A percentile compares a stretch with the other conserved stretches of the same genome.
phyloP scores from a whole-genome alignment of 1,139 yeast genomes.

The Candida pseudoviswanathii region DNA sequence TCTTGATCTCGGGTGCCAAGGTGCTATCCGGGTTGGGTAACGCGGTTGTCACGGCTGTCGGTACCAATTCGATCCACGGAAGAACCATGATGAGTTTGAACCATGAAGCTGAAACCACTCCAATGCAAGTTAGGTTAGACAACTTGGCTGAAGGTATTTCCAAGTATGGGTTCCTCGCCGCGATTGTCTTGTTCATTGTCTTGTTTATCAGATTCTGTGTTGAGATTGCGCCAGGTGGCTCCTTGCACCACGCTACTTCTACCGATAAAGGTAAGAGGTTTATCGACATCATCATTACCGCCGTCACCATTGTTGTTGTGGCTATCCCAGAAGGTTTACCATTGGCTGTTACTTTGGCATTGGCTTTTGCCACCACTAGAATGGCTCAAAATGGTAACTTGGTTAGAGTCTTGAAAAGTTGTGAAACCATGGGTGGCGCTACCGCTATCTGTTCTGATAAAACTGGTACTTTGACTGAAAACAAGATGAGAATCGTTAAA shows the following conservation, averaged over 20 bases:
- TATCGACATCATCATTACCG: slow-evolving; percentile 82
- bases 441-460: slow-evolving; percentile 97
- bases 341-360: slow-evolving; percentile 90
- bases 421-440: slow-evolving; percentile 99
- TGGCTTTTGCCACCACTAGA: slow-evolving; percentile 96
- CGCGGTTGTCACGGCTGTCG: slow-evolving; percentile 89
- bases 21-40: slow-evolving; percentile 84
- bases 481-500: slow-evolving; percentile 84
- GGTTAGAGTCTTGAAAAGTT: slow-evolving; percentile 89
- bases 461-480: slow-evolving; percentile 95
- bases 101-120: slow-evolving; percentile 80
- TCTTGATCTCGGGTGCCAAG: slow-evolving; percentile 89
- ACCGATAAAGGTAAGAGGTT: slow-evolving; percentile 85
- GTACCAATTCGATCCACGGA: slow-evolving; percentile 86
- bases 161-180: slow-evolving; percentile 87
- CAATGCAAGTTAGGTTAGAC: slow-evolving; percentile 82
- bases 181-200: slow-evolving; percentile 73
- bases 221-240: slow-evolving; percentile 58
- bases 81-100: slow-evolving; percentile 81
- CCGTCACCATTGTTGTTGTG: slow-evolving; percentile 91
- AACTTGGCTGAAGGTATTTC: slow-evolving; percentile 90
- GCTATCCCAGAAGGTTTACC: slow-evolving; percentile 99
- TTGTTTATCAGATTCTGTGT: slow-evolving; percentile 76
- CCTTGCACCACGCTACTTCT: slow-evolving; percentile 45
- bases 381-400: slow-evolving; percentile 96